Percentiles rank a stretch among this genome's conserved stretches.
These are phyloP conservation scores for Pestalotiopsis fici DNA, from an alignment of 2,329 filamentous ascomycete genomes.

Conservation along the genomic window DNA sequence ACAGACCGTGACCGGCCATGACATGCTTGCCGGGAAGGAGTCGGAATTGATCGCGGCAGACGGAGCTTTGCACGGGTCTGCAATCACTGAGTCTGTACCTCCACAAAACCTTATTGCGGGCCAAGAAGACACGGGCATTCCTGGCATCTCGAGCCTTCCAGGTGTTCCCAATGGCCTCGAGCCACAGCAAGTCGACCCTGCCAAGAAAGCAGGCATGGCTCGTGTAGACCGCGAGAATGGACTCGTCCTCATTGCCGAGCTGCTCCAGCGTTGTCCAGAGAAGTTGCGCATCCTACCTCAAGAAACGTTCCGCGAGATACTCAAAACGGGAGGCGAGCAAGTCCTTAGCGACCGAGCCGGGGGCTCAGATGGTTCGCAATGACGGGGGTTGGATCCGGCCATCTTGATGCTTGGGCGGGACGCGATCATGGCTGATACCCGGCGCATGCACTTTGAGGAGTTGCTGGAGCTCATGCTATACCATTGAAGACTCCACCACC, in stretches of 20 bases:
- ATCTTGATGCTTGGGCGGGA: neutral
- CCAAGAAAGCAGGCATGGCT: conserved; percentile 44
- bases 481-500: too few relatives aligned
- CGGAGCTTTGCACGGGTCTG: neutral
- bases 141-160: neutral
- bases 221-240: conserved; percentile 62
- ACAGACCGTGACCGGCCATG: conserved; percentile 50
- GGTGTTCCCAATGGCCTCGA: conserved; percentile 25
- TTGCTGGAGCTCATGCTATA: neutral
- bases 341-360: conserved; percentile 29
- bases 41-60: neutral
- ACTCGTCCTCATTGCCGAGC: conserved; percentile 57
- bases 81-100: neutral
- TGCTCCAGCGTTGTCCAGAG: conserved; percentile 46
- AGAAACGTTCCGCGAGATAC: conserved; percentile 46
- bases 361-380: neutral
- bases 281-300: conserved; percentile 40
- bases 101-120: neutral
- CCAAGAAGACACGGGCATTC: neutral
- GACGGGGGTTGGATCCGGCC: neutral
- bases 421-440: neutral
- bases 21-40: conserved; percentile 17
- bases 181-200: conserved; percentile 48
- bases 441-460: neutral
- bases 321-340: conserved; percentile 51